phyloP scores from a whole-genome alignment of 192 early-diverging fungal genomes.

The Backusella luteola region DNA sequence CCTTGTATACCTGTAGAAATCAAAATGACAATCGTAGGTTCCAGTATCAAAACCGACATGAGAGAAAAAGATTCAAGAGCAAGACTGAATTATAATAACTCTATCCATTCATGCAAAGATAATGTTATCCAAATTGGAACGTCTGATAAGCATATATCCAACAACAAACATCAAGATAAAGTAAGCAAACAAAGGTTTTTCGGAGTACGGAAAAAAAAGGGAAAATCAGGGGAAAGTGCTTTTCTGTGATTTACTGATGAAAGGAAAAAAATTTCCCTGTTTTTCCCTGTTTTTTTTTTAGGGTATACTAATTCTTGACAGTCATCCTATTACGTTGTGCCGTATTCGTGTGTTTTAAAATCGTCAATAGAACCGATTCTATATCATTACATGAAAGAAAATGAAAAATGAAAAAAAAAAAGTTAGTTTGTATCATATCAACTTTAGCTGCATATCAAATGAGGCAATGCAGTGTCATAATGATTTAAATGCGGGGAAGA shows the following conservation, averaged over 20 bases:
- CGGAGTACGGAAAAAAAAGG: background rate
- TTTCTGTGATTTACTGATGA: background rate
- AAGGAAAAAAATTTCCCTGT: background rate
- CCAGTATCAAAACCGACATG: background rate
- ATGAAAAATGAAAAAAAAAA: background rate
- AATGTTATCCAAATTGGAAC: background rate
- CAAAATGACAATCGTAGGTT: background rate
- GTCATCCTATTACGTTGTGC: background rate
- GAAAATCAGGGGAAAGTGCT: background rate
- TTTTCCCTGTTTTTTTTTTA: background rate
- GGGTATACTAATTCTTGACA: background rate
- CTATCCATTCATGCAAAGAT: background rate
- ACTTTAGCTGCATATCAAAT: background rate
- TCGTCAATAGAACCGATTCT: background rate
- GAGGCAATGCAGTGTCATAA: background rate
- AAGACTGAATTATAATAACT: background rate
- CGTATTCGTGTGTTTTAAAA: background rate
- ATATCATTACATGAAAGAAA: background rate
- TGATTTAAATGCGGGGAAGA: constrained; percentile 1
- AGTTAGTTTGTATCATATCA: background rate
- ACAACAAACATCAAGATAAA: background rate
- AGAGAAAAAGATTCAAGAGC: background rate
- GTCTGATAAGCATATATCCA: background rate
- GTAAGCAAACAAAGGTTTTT: background rate
- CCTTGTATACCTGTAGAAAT: background rate